These are phyloP conservation scores for Elaeis oleifera DNA, from an alignment of 202 grass and related monocot species.

Conservation along the genomic window DNA sequence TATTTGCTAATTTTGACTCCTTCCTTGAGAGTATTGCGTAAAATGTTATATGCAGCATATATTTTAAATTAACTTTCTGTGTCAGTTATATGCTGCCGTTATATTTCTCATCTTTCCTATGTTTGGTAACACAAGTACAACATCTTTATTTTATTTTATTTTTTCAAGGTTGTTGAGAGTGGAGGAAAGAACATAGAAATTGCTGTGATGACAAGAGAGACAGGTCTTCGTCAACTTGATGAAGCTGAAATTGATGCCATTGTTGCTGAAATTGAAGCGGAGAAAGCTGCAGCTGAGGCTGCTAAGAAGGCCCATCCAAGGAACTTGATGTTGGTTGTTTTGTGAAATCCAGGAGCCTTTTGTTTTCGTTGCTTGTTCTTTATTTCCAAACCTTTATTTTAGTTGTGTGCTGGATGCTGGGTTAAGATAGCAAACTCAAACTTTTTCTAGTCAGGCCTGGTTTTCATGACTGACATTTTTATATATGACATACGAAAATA, in stretches of 20 bases:
- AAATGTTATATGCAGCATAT: too few species aligned
- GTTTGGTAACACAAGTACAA: not conserved
- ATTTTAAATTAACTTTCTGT: too few species aligned
- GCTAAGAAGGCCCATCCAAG: conserved; percentile 56
- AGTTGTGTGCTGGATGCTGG: too few species aligned
- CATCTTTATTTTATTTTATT: not conserved
- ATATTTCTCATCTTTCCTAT: too few species aligned
- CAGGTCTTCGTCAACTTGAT: conserved; percentile 58
- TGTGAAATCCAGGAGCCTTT: not conserved
- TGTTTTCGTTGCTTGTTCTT: not conserved
- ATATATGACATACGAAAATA: too few species aligned
- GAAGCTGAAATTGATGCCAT: conserved; percentile 67
- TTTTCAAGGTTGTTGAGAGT: conserved; percentile 64
- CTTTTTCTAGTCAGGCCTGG: too few species aligned
- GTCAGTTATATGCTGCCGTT: too few species aligned
- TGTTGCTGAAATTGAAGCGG: conserved; percentile 74
- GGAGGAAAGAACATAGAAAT: conserved; percentile 88
- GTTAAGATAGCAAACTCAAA: too few species aligned
- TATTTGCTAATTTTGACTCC: too few species aligned
- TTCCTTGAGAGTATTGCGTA: too few species aligned
- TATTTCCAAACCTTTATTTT: too few species aligned
- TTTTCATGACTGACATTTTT: too few species aligned
- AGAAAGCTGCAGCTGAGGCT: conserved; percentile 84
- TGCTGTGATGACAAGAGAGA: conserved; percentile 57
- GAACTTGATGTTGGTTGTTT: conserved; percentile 29